phyloP scores from a whole-genome alignment of 495 filamentous ascomycete genomes.

The Penicillium pulvis region DNA sequence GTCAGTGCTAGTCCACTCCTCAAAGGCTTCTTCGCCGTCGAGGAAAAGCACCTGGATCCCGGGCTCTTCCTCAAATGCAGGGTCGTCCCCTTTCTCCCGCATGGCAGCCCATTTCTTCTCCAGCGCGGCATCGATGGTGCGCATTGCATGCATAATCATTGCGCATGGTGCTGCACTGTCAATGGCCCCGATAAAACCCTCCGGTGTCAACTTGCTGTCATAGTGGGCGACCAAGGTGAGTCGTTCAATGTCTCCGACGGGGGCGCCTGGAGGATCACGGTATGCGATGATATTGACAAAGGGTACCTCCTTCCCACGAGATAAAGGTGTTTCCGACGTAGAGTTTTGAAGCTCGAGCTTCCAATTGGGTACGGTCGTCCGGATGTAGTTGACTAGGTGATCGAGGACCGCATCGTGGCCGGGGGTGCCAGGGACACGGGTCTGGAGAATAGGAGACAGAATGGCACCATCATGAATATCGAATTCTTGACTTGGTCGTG shows the following conservation, averaged over 20 bases:
- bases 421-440: conserved; percentile 84
- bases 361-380: conserved; percentile 73
- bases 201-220: conserved; percentile 78
- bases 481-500: conserved; percentile 74
- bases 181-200: conserved; percentile 90
- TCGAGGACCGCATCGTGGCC: conserved; percentile 73
- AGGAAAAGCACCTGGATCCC: conserved; percentile 89
- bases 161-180: conserved; percentile 95
- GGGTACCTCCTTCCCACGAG: conserved; percentile 66
- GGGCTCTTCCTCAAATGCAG: conserved; percentile 63
- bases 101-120: conserved; percentile 79
- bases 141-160: conserved; percentile 82
- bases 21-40: conserved; percentile 94
- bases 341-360: conserved; percentile 82
- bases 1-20: conserved; percentile 73
- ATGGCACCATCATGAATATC: conserved; percentile 73
- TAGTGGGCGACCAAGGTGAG: conserved; percentile 93
- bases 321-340: conserved; percentile 74
- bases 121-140: conserved; percentile 76
- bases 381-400: conserved; percentile 85
- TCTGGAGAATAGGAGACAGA: conserved; percentile 85
- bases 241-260: conserved; percentile 70
- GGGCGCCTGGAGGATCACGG: conserved; percentile 85
- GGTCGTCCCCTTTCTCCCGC: conserved; percentile 55
- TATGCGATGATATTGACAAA: conserved; percentile 86